Conservation (phyloP, 202 grass and related monocot species). For the Saccharum hybrid region DNA sequence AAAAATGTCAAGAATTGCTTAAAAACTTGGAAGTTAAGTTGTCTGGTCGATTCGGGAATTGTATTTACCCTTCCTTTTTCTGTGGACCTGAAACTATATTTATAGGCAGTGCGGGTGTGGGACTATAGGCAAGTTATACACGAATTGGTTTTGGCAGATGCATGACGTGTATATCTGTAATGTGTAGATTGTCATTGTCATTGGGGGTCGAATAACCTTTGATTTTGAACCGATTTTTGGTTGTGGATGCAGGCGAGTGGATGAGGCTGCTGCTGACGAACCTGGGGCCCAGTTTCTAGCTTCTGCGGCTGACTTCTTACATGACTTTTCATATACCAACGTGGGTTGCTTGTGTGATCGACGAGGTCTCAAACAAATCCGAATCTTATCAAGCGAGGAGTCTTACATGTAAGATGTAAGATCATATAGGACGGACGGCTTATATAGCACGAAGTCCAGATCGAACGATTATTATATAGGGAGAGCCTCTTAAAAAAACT, state of each 20-base stretch:
- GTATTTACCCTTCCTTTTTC: conserved; percentile 21
- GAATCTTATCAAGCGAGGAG: no score
- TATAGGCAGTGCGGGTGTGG: conserved; percentile 7
- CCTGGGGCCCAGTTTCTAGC: background rate
- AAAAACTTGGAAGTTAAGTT: background rate
- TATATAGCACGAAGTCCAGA: no score
- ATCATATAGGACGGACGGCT: no score
- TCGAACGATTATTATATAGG: no score
- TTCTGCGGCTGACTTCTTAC: no score
- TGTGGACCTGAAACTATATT: background rate
- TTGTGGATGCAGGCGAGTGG: conserved; percentile 51
- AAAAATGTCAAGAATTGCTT: background rate
- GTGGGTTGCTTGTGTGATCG: no score
- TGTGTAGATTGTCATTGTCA: no score
- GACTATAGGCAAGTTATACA: background rate
- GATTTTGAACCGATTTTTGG: conserved; percentile 3
- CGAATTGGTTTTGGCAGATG: conserved; percentile 16
- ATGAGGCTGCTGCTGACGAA: conserved; percentile 57
- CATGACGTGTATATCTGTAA: background rate
- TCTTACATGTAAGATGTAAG: no score
- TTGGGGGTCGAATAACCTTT: background rate
- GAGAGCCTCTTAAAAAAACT: no score
- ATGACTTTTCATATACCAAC: no score
- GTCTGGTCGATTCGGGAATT: conserved; percentile 3
- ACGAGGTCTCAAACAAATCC: no score